Percentiles rank a stretch among this genome's conserved stretches.
These are phyloP conservation scores for Pseudocercospora macadamiae DNA, from an alignment of 2,329 filamentous ascomycete species.

Conservation along the genomic window DNA sequence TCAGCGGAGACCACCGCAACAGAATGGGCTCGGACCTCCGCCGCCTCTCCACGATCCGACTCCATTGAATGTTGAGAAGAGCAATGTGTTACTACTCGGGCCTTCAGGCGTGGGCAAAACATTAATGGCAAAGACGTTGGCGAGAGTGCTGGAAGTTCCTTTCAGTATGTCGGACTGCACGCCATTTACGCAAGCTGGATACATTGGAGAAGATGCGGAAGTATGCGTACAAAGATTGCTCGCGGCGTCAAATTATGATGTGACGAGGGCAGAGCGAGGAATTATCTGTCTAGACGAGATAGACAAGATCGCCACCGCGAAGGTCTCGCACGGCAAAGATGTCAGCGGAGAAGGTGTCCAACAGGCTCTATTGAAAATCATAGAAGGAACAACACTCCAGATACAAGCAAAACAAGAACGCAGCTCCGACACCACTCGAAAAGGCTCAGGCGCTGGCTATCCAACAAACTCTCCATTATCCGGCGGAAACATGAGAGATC, in stretches of 20 bases:
- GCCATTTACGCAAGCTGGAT: slow-evolving; percentile 92
- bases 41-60: slow-evolving; percentile 56
- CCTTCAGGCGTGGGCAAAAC: slow-evolving; percentile 97
- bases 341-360: slow-evolving; percentile 96
- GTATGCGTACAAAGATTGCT: slow-evolving; percentile 88
- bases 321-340: slow-evolving; percentile 86
- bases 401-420: slow-evolving; percentile 83
- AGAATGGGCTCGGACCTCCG: slow-evolving; percentile 28
- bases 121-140: slow-evolving; percentile 89
- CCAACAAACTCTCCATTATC: slow-evolving; percentile 43
- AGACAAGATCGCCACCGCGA: slow-evolving; percentile 91
- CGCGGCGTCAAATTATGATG: slow-evolving; percentile 86
- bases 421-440: slow-evolving; percentile 33
- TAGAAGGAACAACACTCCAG: slow-evolving; percentile 92
- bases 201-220: slow-evolving; percentile 98
- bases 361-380: slow-evolving; percentile 91
- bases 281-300: slow-evolving; percentile 97
- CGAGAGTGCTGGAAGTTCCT: slow-evolving; percentile 89
- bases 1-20: slow-evolving; percentile 21
- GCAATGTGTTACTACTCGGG: slow-evolving; percentile 86
- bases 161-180: slow-evolving; percentile 97
- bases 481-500: slow-evolving; percentile 37
- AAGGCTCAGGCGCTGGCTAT: slow-evolving; percentile 28
- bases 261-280: slow-evolving; percentile 80
- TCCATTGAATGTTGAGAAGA: slow-evolving; percentile 85